Percentiles rank a stretch among this genome's conserved stretches.
Evolutionary conservation across 2,329 filamentous ascomycete species (phyloP).

Genomic region (Camptophora hylomeconis): DNA sequence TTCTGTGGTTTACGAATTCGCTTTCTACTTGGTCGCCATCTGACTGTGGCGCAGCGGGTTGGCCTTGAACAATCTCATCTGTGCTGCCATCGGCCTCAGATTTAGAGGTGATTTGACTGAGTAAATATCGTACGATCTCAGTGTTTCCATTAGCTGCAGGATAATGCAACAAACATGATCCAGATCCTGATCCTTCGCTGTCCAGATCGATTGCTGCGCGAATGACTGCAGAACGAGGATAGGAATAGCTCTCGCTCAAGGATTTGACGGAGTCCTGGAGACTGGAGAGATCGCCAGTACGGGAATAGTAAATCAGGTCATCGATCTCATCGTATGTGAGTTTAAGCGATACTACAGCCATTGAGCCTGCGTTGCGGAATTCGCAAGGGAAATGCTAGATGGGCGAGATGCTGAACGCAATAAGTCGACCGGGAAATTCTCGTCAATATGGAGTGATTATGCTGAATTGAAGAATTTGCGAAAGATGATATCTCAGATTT

Average conservation of each 20-base stretch:
- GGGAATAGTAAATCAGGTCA: constrained; percentile 79
- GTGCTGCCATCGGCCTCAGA: constrained; percentile 1
- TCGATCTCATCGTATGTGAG: constrained; percentile 40
- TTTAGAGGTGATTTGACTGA: constrained; percentile 8
- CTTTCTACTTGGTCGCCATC: constrained; percentile 7
- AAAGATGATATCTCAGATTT: too few species aligned
- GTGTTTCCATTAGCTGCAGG: constrained; percentile 79
- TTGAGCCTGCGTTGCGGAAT: too few species aligned
- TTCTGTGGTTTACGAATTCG: constrained; percentile 40
- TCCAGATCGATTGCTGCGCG: constrained; percentile 57
- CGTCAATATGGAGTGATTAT: too few species aligned
- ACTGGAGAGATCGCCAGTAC: constrained; percentile 61
- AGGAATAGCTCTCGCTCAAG: constrained; percentile 49
- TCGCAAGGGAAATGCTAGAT: too few species aligned
- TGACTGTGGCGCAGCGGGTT: constrained; percentile 11
- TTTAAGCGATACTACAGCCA: constrained; percentile 2
- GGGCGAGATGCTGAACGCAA: too few species aligned
- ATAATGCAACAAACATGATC: constrained; percentile 59
- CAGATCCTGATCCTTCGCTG: constrained; percentile 43
- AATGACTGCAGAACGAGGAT: constrained; percentile 51
- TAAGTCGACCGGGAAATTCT: too few species aligned
- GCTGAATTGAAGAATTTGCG: too few species aligned
- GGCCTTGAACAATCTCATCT: constrained; percentile 20
- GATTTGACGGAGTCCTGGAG: constrained; percentile 47
- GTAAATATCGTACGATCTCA: constrained; percentile 39